Percentiles rank a stretch among this genome's conserved stretches.
Conservation (phyloP, 1,284 basidiomycete species). For the Naganishia liquefaciens region DNA sequence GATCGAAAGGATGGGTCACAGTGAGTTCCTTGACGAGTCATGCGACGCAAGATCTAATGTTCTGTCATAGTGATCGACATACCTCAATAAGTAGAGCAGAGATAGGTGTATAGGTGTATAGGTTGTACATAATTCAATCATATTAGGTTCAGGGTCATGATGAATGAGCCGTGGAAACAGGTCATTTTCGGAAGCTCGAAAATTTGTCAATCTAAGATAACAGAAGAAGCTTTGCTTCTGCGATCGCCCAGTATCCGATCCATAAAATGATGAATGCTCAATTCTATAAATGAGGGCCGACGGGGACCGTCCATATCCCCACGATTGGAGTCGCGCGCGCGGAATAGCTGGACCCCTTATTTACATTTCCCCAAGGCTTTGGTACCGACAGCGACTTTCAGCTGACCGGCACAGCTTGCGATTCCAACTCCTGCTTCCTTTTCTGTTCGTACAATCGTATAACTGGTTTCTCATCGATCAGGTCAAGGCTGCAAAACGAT, state of each 20-base stretch:
- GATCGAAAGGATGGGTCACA: slow-evolving; percentile 93
- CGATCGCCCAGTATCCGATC: too few relatives aligned
- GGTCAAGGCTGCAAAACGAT: not conserved
- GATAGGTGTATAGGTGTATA: slow-evolving; percentile 1
- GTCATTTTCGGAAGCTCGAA: too few relatives aligned
- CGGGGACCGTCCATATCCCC: too few relatives aligned
- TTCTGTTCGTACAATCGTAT: slow-evolving; percentile 9
- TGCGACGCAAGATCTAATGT: not conserved
- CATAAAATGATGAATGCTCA: too few relatives aligned
- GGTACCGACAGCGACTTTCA: not conserved
- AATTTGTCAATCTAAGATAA: too few relatives aligned
- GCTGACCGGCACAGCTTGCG: not conserved
- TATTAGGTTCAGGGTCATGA: not conserved
- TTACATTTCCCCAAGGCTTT: too few relatives aligned
- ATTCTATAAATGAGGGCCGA: too few relatives aligned
- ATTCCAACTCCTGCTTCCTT: slow-evolving; percentile 10
- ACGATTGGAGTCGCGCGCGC: too few relatives aligned
- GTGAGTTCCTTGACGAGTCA: slow-evolving; percentile 43
- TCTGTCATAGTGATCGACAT: slow-evolving; percentile 30
- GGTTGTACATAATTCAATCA: not conserved
- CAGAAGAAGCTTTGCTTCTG: too few relatives aligned
- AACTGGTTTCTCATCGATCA: not conserved
- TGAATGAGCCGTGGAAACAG: not conserved
- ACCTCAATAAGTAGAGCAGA: slow-evolving; percentile 4
- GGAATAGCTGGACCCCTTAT: too few relatives aligned